These are phyloP conservation scores for Solanum arcanum DNA, from an alignment of 257 asterid species.

Conservation along the genomic window DNA sequence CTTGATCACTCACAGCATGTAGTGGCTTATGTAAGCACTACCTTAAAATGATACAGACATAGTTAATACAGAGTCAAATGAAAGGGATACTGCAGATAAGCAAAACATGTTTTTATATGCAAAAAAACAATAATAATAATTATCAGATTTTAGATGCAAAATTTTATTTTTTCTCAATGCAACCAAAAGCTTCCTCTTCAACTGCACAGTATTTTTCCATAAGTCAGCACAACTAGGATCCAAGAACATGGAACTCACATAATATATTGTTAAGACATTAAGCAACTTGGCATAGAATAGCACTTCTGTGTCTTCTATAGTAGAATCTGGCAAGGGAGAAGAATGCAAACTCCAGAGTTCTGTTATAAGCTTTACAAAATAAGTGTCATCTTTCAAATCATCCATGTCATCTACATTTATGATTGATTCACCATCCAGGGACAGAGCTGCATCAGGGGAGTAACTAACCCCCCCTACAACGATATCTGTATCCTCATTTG, in stretches of 20 bases:
- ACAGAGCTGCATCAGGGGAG: slow-evolving; percentile 25
- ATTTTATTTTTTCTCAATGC: not conserved
- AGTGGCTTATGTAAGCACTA: not conserved
- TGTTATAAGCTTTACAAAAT: slow-evolving; percentile 20
- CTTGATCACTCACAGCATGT: not conserved
- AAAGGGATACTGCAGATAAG: not conserved
- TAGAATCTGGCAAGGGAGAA: slow-evolving; percentile 14
- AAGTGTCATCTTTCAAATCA: slow-evolving; percentile 20
- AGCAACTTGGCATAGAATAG: slow-evolving; percentile 68
- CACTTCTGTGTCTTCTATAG: slow-evolving; percentile 38
- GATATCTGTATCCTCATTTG: slow-evolving; percentile 51
- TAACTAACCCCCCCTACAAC: slow-evolving; percentile 53
- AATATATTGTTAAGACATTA: slow-evolving; percentile 46
- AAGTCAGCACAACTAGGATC: not conserved
- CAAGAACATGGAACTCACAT: slow-evolving; percentile 39
- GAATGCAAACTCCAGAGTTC: slow-evolving; percentile 46
- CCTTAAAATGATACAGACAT: not conserved
- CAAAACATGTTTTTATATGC: not conserved
- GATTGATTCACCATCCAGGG: slow-evolving; percentile 25
- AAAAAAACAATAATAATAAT: not conserved
- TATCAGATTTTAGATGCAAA: not conserved
- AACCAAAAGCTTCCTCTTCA: not conserved
- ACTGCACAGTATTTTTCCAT: not conserved
- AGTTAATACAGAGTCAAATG: not conserved
- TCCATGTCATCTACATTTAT: slow-evolving; percentile 29